phyloP scores from a whole-genome alignment of 148 eudicot genomes.

The Cornus suecica region DNA sequence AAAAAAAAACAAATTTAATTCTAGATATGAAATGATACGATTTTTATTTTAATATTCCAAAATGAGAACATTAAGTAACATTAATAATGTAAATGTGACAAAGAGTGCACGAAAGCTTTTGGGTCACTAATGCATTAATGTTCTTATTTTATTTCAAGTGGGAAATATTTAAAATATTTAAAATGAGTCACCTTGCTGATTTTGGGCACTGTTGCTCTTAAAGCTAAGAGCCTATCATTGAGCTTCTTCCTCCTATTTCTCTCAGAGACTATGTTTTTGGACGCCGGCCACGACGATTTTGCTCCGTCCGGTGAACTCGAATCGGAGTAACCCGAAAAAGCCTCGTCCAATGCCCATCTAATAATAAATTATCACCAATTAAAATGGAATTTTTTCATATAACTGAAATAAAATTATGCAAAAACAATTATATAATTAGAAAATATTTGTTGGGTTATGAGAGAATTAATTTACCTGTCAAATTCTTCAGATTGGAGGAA shows the following conservation, averaged over 20 bases:
- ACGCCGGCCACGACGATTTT: slow-evolving; percentile 38
- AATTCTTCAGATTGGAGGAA: slow-evolving; percentile 51
- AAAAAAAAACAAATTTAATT: not conserved
- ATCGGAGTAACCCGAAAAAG: slow-evolving; percentile 58
- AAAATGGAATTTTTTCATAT: no score
- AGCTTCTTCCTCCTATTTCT: slow-evolving; percentile 76
- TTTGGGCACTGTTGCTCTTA: slow-evolving; percentile 82
- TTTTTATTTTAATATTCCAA: no score
- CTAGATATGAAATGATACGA: no score
- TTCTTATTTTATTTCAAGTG: not conserved
- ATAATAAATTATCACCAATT: not conserved
- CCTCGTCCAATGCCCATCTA: slow-evolving; percentile 55
- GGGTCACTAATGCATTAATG: no score
- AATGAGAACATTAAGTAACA: no score
- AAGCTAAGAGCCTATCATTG: slow-evolving; percentile 81
- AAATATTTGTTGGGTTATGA: not conserved
- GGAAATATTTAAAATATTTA: not conserved
- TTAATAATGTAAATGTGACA: no score
- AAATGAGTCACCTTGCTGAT: slow-evolving; percentile 62
- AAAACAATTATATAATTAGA: no score
- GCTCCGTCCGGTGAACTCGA: slow-evolving; percentile 85
- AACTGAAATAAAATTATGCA: no score
- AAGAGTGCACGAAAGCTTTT: no score
- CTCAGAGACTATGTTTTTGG: slow-evolving; percentile 80
- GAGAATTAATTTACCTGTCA: slow-evolving; percentile 33